A percentile compares a stretch with the other conserved stretches of the same genome.
Conservation (phyloP, 1,139 yeast species). For the Candida tunisiensis region DNA sequence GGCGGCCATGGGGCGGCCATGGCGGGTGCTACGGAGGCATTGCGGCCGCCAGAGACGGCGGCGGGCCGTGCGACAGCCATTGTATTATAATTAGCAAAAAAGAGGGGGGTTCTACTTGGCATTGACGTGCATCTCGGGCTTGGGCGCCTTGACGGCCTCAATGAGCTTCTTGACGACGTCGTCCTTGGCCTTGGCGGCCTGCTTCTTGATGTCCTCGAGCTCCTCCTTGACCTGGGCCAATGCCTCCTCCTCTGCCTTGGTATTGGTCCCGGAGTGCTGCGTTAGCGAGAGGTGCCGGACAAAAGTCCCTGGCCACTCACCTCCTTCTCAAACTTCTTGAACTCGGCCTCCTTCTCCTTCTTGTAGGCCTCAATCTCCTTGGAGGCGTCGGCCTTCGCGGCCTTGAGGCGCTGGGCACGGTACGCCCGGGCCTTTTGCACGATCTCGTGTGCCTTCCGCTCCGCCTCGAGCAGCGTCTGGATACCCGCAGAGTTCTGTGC, state of each 20-base stretch:
- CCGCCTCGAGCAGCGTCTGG: slow-evolving; percentile 43
- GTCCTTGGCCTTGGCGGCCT: slow-evolving; percentile 44
- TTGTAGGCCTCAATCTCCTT: slow-evolving; percentile 80
- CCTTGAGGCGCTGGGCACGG: slow-evolving; percentile 79
- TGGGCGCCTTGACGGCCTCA: slow-evolving; percentile 65
- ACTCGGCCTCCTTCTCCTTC: slow-evolving; percentile 67
- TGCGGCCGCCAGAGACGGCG: too few species aligned
- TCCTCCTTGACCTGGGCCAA: slow-evolving; percentile 22
- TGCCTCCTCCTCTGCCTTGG: slow-evolving; percentile 56
- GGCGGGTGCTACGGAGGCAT: background rate
- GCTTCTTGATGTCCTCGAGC: slow-evolving; percentile 41
- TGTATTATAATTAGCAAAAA: background rate
- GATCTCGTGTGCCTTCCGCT: slow-evolving; percentile 90
- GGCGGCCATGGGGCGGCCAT: background rate
- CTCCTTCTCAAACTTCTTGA: slow-evolving; percentile 51
- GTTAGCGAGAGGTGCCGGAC: slow-evolving; percentile 1
- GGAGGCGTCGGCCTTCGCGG: slow-evolving; percentile 88
- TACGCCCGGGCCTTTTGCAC: slow-evolving; percentile 61
- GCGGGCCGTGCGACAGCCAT: background rate
- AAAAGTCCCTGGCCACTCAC: slow-evolving; percentile 9
- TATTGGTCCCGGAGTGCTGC: slow-evolving; percentile 47
- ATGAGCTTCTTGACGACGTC: slow-evolving; percentile 62
- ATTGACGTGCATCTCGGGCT: slow-evolving; percentile 69
- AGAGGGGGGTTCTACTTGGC: slow-evolving; percentile 21
- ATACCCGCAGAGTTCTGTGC: slow-evolving; percentile 27